A percentile compares a stretch with the other conserved stretches of the same genome.
Evolutionary conservation across 192 early-diverging fungal species (phyloP).

Genomic region (Coemansia sp.): DNA sequence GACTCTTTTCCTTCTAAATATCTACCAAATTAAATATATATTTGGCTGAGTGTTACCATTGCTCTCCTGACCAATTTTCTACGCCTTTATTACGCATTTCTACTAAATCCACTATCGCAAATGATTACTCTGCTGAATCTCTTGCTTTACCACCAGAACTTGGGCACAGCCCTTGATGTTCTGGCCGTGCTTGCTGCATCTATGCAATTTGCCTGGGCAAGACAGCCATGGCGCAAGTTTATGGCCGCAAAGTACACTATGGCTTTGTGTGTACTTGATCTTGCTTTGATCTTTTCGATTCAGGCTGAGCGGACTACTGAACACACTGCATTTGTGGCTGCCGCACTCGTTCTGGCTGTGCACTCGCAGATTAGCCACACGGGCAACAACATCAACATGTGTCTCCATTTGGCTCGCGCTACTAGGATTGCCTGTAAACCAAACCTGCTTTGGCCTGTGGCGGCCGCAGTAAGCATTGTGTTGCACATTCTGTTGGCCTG

Average conservation of each 20-base stretch:
- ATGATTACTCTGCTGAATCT: not conserved
- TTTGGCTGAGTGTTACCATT: not conserved
- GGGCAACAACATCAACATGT: not conserved
- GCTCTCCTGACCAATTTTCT: not conserved
- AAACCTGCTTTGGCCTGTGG: no score
- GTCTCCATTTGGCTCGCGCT: not conserved
- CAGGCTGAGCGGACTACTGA: not conserved
- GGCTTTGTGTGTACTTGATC: not conserved
- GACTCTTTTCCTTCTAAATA: no score
- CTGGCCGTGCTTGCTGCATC: not conserved
- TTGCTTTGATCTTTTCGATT: not conserved
- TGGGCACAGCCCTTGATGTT: not conserved
- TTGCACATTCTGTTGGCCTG: no score
- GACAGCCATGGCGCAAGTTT: not conserved
- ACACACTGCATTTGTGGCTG: not conserved
- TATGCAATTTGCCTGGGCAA: not conserved
- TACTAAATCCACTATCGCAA: not conserved
- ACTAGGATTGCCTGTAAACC: no score
- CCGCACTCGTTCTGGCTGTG: not conserved
- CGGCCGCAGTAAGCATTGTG: no score
- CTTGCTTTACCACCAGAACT: not conserved
- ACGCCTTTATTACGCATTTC: not conserved
- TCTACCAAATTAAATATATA: not conserved
- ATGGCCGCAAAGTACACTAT: not conserved
- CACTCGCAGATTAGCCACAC: not conserved